These are phyloP conservation scores for Populus davidiana DNA, from an alignment of 345 rosid genomes.

Conservation along the genomic window DNA sequence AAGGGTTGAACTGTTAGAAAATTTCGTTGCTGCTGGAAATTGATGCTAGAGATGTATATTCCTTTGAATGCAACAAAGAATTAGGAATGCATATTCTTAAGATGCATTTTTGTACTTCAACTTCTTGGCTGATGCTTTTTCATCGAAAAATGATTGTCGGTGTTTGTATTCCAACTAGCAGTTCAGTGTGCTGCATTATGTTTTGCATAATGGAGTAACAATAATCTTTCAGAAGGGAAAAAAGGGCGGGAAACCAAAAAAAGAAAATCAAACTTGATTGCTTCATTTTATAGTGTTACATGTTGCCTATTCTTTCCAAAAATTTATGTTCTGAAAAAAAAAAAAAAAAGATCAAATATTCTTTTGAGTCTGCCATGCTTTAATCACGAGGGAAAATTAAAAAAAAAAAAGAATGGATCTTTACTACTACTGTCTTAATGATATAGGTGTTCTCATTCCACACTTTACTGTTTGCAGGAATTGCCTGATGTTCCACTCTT, in stretches of 20 bases:
- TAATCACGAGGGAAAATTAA: not conserved
- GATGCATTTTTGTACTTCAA: not conserved
- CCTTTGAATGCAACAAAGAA: not conserved
- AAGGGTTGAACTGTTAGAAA: not conserved
- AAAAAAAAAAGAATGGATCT: not conserved
- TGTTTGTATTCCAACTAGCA: not conserved
- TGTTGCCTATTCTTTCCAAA: not conserved
- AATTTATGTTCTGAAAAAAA: not conserved
- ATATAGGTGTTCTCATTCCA: not conserved
- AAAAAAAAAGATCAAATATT: not conserved
- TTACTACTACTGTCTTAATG: not conserved
- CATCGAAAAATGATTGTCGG: not conserved
- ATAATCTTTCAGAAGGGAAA: not conserved
- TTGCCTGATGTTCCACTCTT: slow-evolving; percentile 91
- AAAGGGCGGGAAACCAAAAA: not conserved
- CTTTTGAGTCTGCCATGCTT: not conserved
- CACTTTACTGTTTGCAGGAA: slow-evolving; percentile 50
- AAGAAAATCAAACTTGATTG: not conserved
- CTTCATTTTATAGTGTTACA: not conserved
- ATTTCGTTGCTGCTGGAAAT: not conserved
- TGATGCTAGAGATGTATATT: not conserved
- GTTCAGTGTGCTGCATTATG: not conserved
- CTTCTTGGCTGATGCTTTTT: not conserved
- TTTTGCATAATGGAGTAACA: not conserved
- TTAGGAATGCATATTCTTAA: not conserved